Evolutionary conservation across 169 alveolate genomes (phyloP).

Genomic region (Plasmodium berghei): DNA sequence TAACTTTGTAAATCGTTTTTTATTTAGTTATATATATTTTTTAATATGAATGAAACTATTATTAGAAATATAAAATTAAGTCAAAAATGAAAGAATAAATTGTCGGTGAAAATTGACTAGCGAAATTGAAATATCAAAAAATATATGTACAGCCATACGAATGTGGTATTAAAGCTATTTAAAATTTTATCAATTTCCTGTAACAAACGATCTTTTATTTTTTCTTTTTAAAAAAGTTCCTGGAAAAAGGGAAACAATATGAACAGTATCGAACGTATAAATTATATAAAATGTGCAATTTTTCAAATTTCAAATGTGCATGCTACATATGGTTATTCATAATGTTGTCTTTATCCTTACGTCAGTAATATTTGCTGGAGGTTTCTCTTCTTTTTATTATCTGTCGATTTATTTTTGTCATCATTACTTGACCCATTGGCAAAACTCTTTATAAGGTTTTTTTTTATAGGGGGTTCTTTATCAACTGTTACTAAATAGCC

Average conservation of each 20-base stretch:
- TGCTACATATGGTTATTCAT: no score
- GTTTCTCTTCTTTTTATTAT: constrained; percentile 22
- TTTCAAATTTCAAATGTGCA: no score
- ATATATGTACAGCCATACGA: no score
- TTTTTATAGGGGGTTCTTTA: constrained; percentile 2
- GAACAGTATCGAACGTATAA: neutral
- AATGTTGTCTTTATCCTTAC: neutral
- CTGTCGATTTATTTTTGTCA: constrained; percentile 6
- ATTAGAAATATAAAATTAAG: no score
- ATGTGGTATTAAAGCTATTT: no score
- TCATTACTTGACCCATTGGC: neutral
- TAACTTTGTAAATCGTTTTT: no score
- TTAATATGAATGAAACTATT: no score
- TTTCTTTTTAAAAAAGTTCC: constrained; percentile 56
- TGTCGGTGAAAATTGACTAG: no score
- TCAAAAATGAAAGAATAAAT: no score
- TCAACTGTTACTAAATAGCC: constrained; percentile 68
- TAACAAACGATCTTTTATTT: neutral
- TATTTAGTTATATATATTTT: no score
- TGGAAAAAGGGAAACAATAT: constrained; percentile 1
- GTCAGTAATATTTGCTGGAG: constrained; percentile 48
- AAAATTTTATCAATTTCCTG: neutral
- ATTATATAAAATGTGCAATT: neutral
- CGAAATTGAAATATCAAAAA: no score
- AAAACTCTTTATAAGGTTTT: neutral